A percentile compares a stretch with the other conserved stretches of the same genome.
phyloP scores from a whole-genome alignment of 2,329 filamentous ascomycete species.

The Cylindrodendrum hubeiense region DNA sequence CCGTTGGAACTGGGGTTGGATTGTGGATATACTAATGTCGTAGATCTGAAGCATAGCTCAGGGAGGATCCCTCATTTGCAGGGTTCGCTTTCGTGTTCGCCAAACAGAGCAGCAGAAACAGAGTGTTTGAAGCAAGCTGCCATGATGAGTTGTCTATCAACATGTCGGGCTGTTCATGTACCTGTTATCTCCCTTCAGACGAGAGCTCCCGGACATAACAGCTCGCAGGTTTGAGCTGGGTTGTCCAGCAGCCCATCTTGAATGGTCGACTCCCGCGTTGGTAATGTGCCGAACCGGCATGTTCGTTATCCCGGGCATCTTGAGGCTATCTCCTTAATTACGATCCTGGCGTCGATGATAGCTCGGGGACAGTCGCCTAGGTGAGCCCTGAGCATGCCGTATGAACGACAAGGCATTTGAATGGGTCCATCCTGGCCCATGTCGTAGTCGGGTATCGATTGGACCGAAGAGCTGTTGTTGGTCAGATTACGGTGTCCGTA shows the following conservation, averaged over 20 bases:
- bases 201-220: not conserved
- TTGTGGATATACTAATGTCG: too few species aligned
- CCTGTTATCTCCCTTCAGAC: not conserved
- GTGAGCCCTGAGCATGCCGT: not conserved
- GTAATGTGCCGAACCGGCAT: not conserved
- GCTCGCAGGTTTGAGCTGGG: not conserved
- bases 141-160: not conserved
- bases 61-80: constrained; percentile 23
- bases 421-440: constrained; percentile 10
- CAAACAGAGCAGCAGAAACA: not conserved
- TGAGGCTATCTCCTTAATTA: not conserved
- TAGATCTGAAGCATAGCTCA: not conserved
- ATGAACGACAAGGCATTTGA: not conserved
- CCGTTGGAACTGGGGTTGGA: constrained; percentile 11
- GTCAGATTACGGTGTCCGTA: not conserved
- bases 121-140: not conserved
- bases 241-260: not conserved
- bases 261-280: not conserved
- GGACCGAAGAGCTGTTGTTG: constrained; percentile 20
- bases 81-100: constrained; percentile 31
- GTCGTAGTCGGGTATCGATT: constrained; percentile 39
- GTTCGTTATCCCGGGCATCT: not conserved
- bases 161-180: not conserved
- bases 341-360: not conserved
- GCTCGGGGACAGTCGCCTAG: too few species aligned